Conservation (phyloP, 306 rosid genomes). For the Pyrus bretschneideri region DNA sequence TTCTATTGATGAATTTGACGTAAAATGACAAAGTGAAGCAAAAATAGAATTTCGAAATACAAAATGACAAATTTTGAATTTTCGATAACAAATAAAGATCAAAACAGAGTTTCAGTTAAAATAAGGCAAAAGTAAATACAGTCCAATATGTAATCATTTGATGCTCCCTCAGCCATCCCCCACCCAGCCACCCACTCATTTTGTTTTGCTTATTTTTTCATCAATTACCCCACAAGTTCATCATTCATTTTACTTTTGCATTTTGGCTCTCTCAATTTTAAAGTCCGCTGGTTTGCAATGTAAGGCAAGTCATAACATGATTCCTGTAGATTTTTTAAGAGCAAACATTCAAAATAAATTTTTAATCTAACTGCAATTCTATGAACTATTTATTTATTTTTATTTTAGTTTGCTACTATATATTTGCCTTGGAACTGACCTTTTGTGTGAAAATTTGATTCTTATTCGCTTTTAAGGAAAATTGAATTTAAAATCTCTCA, state of each 20-base stretch:
- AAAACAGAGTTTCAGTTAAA: no score
- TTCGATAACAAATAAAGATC: no score
- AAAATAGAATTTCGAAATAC: no score
- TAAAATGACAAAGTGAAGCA: no score
- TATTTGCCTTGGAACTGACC: no score
- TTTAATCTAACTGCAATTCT: background rate
- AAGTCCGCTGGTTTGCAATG: background rate
- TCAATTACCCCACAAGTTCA: constrained; percentile 38
- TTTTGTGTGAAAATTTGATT: no score
- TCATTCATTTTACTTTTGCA: constrained; percentile 24
- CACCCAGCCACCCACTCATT: constrained; percentile 14
- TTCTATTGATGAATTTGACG: no score
- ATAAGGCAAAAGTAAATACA: background rate
- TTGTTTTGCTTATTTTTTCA: constrained; percentile 19
- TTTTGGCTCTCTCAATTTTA: background rate
- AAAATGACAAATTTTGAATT: no score
- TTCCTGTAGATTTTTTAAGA: background rate
- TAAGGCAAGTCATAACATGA: background rate
- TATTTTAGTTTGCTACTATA: no score
- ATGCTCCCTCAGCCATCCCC: constrained; percentile 30
- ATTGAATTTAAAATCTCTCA: rapidly evolving
- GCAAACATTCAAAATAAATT: background rate
- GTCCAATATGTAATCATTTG: constrained; percentile 31
- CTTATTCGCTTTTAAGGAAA: no score
- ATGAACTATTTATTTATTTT: no score